phyloP scores from a whole-genome alignment of 2,329 filamentous ascomycete genomes.

The Periconia sp. region DNA sequence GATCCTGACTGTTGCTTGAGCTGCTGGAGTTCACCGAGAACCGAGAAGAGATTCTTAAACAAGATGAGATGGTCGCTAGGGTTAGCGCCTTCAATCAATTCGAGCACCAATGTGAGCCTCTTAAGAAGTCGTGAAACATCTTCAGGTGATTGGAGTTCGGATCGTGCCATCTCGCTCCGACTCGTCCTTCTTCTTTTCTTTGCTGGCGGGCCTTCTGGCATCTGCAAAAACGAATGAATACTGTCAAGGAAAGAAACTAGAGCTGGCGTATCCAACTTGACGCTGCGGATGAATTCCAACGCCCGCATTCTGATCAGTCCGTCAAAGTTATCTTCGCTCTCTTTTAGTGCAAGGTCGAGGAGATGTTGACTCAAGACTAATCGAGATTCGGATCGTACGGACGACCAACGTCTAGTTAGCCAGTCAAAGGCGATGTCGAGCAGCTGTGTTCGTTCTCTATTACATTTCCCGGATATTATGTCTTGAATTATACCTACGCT shows the following conservation, averaged over 20 bases:
- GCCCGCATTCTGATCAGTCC: slow-evolving; percentile 60
- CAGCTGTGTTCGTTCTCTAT: slow-evolving; percentile 60
- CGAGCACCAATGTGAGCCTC: slow-evolving; percentile 84
- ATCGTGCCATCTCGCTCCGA: slow-evolving; percentile 69
- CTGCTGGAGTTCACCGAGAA: slow-evolving; percentile 85
- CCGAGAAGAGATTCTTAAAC: slow-evolving; percentile 78
- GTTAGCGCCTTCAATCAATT: slow-evolving; percentile 82
- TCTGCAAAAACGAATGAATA: slow-evolving; percentile 74
- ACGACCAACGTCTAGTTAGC: slow-evolving; percentile 74
- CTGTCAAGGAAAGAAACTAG: slow-evolving; percentile 75
- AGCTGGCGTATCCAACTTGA: slow-evolving; percentile 75
- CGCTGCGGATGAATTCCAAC: slow-evolving; percentile 72
- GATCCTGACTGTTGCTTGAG: slow-evolving; percentile 82
- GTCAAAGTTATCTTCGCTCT: slow-evolving; percentile 36
- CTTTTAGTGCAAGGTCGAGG: slow-evolving; percentile 64
- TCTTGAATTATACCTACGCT: slow-evolving; percentile 61
- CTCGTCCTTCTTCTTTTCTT: slow-evolving; percentile 83
- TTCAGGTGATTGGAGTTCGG: slow-evolving; percentile 66
- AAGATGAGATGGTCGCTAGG: slow-evolving; percentile 78
- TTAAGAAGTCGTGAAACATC: slow-evolving; percentile 72
- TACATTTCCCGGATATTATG: slow-evolving; percentile 54
- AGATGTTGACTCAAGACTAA: slow-evolving; percentile 66
- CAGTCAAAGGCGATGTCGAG: slow-evolving; percentile 70
- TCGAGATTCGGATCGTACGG: slow-evolving; percentile 69
- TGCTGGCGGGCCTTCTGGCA: slow-evolving; percentile 73